Evolutionary conservation across 345 rosid genomes (phyloP), one percentile per base, ranked within the genome.

Genomic region (Populus deltoides): DNA sequence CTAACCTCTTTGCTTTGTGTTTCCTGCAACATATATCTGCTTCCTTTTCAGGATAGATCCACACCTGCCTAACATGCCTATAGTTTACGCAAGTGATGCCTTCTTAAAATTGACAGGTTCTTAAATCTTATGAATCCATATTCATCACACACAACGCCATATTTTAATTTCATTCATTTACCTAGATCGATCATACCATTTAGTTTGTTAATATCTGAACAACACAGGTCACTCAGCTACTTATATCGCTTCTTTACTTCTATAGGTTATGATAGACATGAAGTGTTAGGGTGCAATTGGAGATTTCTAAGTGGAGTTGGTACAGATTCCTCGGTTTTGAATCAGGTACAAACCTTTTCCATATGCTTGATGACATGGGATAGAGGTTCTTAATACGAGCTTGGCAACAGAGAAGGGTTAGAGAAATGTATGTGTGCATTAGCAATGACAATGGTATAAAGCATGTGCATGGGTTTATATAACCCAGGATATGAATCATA

Each of bases 21-120:
- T 75, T 39, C 41, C 24, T 45, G 47, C 80, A 55, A 73, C 72
- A 38, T 74, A 39, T 20, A 72, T 82, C 3, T 66, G 43, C 68
- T 68, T 38, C 78, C 68, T 88, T 75, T 84, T 85, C 90, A 96
- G 98, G 85, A 93, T 86, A 59, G 93, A 92, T 84, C 90, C 92
- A 36, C 86, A 88, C 69, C 88, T 90, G 79, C 92, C 92, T 0
- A 92, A 88, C 83, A 86, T 92, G 91, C 98, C 97, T 49, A 88
- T 96, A 62, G 93, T 92, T 72, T 96, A 96, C 11, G 97, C 91
- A 35, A 96, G 98, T 72, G 98, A 96, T 66, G 93, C 93, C 75
- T 96, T 96, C 91, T 87, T 92, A 78, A 91, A 86, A 84, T 63
- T 93, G 87, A 92, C 98, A 75, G 99, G 99, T 95, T 68, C 77